Conservation (phyloP, 768 basidiomycete species). For the Lactifluus subvellereus region DNA sequence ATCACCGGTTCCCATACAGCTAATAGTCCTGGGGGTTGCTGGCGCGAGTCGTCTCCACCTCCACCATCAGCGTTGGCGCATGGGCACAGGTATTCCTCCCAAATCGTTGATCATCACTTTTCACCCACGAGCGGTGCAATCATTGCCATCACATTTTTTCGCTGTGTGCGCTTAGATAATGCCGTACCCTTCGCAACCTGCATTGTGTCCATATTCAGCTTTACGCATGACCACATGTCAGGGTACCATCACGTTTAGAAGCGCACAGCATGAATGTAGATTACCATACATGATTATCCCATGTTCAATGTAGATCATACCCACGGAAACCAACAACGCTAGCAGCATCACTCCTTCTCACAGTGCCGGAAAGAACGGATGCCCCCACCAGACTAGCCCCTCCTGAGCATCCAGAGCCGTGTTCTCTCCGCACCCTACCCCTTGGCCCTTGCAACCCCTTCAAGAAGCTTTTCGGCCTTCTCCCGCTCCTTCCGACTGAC, state of each 20-base stretch:
- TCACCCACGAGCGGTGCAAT: constrained; percentile 7
- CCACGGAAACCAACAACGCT: constrained; percentile 7
- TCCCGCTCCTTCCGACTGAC: constrained; percentile 78
- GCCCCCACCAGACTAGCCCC: constrained; percentile 18
- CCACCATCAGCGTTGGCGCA: neutral
- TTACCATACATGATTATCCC: constrained; percentile 17
- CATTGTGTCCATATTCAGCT: constrained; percentile 22
- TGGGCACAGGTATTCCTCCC: neutral
- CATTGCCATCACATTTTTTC: constrained; percentile 17
- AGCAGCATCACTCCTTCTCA: constrained; percentile 9
- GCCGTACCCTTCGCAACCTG: constrained; percentile 24
- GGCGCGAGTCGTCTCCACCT: neutral
- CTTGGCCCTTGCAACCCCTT: constrained; percentile 43
- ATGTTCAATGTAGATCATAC: constrained; percentile 20
- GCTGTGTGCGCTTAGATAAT: constrained; percentile 24
- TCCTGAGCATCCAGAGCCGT: constrained; percentile 10
- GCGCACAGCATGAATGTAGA: constrained; percentile 18
- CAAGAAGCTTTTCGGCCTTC: constrained; percentile 70
- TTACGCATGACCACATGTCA: constrained; percentile 23
- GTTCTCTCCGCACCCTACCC: constrained; percentile 21
- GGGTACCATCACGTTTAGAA: constrained; percentile 22
- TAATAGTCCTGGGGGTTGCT: neutral
- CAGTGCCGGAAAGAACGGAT: constrained; percentile 16
- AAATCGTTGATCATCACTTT: constrained; percentile 6
- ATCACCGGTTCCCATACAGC: constrained; percentile 18